phyloP scores from a whole-genome alignment of 169 alveolate species.

The Eimeria sp. region DNA sequence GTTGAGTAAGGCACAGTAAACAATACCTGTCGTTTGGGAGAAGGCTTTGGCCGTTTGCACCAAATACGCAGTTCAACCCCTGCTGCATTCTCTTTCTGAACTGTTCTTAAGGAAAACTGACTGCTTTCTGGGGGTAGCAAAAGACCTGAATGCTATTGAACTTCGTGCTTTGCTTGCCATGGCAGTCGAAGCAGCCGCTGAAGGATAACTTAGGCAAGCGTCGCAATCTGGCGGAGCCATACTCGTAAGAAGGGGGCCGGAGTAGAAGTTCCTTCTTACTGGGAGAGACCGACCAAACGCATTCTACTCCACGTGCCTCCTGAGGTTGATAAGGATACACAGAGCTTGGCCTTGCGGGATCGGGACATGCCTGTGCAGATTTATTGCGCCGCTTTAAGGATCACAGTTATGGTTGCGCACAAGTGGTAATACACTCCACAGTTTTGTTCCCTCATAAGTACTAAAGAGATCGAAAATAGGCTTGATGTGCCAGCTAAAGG shows the following conservation, averaged over 20 bases:
- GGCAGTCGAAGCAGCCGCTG: slow-evolving; percentile 70
- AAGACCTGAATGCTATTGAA: not conserved
- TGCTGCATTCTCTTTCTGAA: not conserved
- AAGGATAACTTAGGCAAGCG: slow-evolving; percentile 57
- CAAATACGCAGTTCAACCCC: not conserved
- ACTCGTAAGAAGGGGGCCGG: not conserved
- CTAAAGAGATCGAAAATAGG: not conserved
- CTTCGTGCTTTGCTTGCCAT: slow-evolving; percentile 24
- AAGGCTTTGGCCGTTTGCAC: not conserved
- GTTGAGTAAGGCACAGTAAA: not conserved
- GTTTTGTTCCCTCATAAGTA: not conserved
- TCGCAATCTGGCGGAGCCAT: slow-evolving; percentile 17
- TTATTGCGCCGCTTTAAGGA: not conserved
- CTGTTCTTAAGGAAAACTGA: not conserved
- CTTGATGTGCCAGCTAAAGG: not conserved
- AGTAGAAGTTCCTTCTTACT: slow-evolving; percentile 61
- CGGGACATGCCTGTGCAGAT: not conserved
- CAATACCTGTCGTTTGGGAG: not conserved
- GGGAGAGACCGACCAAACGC: slow-evolving; percentile 67
- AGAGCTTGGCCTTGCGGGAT: not conserved
- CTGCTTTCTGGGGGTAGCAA: not conserved
- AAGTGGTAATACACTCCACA: not conserved
- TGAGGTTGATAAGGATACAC: slow-evolving; percentile 36
- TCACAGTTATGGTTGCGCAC: not conserved
- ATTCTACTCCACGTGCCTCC: slow-evolving; percentile 58